Percentiles rank a stretch among this genome's conserved stretches.
Conservation (phyloP, 208 protist species). For the Trypanosoma conorhini region DNA sequence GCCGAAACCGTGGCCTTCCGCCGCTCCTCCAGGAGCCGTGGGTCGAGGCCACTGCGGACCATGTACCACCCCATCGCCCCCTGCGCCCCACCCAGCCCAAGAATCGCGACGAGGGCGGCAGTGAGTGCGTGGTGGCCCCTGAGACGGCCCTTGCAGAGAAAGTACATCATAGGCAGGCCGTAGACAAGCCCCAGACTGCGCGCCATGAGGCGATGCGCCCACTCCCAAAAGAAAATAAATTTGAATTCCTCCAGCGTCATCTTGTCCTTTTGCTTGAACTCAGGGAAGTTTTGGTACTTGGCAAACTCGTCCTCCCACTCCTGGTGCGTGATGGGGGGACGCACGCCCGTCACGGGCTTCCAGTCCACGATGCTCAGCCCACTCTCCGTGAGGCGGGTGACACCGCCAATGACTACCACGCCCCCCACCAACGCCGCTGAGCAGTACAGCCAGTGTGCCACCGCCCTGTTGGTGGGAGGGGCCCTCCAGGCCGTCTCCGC, state of each 20-base stretch:
- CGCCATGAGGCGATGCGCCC: constrained; percentile 93
- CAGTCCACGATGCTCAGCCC: constrained; percentile 96
- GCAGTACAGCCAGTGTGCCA: constrained; percentile 90
- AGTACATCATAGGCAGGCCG: constrained; percentile 90
- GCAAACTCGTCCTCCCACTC: constrained; percentile 97
- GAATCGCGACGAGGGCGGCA: constrained; percentile 50
- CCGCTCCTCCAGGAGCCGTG: constrained; percentile 74
- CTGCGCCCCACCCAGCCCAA: constrained; percentile 76
- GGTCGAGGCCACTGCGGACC: constrained; percentile 95
- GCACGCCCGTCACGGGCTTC: constrained; percentile 90
- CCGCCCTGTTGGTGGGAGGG: constrained; percentile 54
- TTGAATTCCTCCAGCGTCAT: constrained; percentile 97
- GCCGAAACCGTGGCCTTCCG: constrained; percentile 74
- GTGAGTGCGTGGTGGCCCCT: constrained; percentile 41
- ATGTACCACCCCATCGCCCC: constrained; percentile 98
- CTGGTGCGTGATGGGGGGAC: constrained; percentile 85
- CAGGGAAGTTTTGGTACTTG: constrained; percentile 96
- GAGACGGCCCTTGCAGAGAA: constrained; percentile 70
- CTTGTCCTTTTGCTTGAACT: constrained; percentile 94
- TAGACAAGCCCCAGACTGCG: constrained; percentile 91
- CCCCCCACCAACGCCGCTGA: constrained; percentile 84
- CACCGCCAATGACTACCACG: constrained; percentile 94
- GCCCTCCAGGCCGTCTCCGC: constrained; percentile 22
- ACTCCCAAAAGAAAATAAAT: constrained; percentile 98
- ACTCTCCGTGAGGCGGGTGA: constrained; percentile 95